These are phyloP conservation scores for Isabelozyma pseudorhagii DNA, from an alignment of 805 yeast species.

Conservation along the genomic window DNA sequence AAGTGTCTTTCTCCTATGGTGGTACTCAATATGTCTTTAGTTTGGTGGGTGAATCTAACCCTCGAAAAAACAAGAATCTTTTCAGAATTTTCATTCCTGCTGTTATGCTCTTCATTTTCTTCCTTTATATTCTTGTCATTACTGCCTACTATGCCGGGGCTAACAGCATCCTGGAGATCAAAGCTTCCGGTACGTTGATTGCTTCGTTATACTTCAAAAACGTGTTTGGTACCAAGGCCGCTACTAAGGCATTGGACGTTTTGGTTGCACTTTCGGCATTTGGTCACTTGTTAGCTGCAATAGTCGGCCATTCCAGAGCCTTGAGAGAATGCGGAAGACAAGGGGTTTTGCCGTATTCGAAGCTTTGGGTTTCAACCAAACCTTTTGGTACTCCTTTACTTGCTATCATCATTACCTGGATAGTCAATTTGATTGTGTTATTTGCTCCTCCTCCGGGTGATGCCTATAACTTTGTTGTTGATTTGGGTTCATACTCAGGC, in stretches of 20 bases:
- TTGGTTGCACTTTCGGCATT: constrained; percentile 29
- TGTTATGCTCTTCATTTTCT: constrained; percentile 26
- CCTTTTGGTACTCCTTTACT: constrained; percentile 31
- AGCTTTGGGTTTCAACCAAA: constrained; percentile 25
- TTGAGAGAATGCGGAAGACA: constrained; percentile 33
- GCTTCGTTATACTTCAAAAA: constrained; percentile 26
- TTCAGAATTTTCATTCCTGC: constrained; percentile 26
- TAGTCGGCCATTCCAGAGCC: constrained; percentile 27
- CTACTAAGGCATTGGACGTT: constrained; percentile 19
- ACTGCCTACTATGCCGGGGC: constrained; percentile 33
- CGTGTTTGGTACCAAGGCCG: constrained; percentile 25
- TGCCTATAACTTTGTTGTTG: constrained; percentile 30
- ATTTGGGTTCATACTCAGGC: constrained; percentile 26
- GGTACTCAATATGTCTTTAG: constrained; percentile 40
- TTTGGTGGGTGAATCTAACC: constrained; percentile 28
- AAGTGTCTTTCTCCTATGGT: constrained; percentile 41
- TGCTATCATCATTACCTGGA: constrained; percentile 19
- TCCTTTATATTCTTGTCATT: constrained; percentile 27
- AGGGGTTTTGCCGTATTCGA: constrained; percentile 28
- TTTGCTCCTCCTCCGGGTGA: constrained; percentile 35
- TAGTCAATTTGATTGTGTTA: constrained; percentile 22
- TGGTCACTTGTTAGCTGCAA: constrained; percentile 26
- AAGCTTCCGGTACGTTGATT: constrained; percentile 24
- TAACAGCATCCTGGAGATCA: constrained; percentile 16
- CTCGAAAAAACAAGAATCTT: constrained; percentile 21